Percentiles rank a stretch among this genome's conserved stretches.
phyloP scores from a whole-genome alignment of 495 filamentous ascomycete genomes.

The Penicillium bovifimosum region DNA sequence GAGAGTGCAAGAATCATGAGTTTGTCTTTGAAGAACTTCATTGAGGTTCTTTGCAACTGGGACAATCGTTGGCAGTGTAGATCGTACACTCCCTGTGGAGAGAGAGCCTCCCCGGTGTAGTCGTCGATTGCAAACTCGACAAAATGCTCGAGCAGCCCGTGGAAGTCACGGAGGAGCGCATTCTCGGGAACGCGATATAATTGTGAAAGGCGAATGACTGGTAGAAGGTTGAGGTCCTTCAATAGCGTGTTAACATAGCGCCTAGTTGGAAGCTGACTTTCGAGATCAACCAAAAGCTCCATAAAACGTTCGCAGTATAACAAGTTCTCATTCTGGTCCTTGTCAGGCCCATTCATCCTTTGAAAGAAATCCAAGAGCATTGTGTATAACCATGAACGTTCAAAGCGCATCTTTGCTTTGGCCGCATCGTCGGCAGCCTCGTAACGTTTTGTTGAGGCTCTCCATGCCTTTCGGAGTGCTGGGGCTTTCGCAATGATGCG shows the following conservation, averaged over 20 bases:
- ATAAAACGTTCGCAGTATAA: conserved; percentile 89
- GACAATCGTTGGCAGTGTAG: conserved; percentile 70
- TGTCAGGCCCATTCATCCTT: conserved; percentile 56
- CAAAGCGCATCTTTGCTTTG: conserved; percentile 79
- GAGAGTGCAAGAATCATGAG: conserved; percentile 85
- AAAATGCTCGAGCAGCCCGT: conserved; percentile 75
- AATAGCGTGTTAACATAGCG: conserved; percentile 89
- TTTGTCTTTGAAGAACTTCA: conserved; percentile 85
- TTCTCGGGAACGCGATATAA: conserved; percentile 69
- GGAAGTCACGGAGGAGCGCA: conserved; percentile 76
- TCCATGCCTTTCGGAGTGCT: conserved; percentile 83
- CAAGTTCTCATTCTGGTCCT: conserved; percentile 54
- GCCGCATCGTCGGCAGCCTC: conserved; percentile 77
- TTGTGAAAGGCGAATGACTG: conserved; percentile 74
- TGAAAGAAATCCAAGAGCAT: conserved; percentile 78
- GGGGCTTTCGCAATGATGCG: conserved; percentile 60
- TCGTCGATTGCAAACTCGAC: conserved; percentile 87
- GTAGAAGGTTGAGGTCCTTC: conserved; percentile 83
- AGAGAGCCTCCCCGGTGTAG: conserved; percentile 73
- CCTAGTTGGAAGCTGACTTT: conserved; percentile 90
- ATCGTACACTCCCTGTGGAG: conserved; percentile 67
- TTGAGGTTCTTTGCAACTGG: conserved; percentile 70
- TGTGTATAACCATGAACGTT: conserved; percentile 89
- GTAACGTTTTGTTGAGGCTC: conserved; percentile 77
- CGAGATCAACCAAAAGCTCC: conserved; percentile 83